Base-by-base conservation (phyloP, 768 basidiomycete genomes). In the Leccinum aurantiacum region DNA sequence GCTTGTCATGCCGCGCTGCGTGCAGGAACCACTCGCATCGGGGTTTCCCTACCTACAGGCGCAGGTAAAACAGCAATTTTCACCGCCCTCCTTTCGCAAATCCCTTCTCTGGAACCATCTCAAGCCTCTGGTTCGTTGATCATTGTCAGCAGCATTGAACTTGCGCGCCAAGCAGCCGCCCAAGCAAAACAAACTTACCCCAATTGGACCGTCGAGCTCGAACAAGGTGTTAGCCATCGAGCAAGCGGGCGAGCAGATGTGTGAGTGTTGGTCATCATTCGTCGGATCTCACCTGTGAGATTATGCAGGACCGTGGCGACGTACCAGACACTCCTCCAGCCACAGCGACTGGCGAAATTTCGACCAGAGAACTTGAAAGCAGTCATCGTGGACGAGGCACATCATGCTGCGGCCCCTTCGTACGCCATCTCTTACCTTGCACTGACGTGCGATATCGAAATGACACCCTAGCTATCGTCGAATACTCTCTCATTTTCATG, bases 331-430 rank as follows among this genome's bases (percentile, higher is more conserved):
- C 77, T 95, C 11, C 78, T 86, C 35, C 87, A 82, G 58, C 72
- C 79, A 5, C 75, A 82, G 9, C 81, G 92, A 19, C 69, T 94
- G 57, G 78, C 78, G 6, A 96, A 95, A 70, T 96, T 95, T 70
- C 79, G 87, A 67, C 88, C 89, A 3, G 67, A 72, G 10, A 67
- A 62, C 50, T 74, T 92, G 62, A 93, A 89, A 67, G 89, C 88
- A 15, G 79, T 97, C 60, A 86, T 96, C 49, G 79, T 97, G 3
- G 95, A 97, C 67, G 95, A 97, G 75, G 95, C 95, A 1, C 96
- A 98, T 71, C 96, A 98, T 73, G 91, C 95, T 29, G 95, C 92
- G 41, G 91, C 95, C 9, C 87, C 89, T 31, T 94, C 95, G 86
- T 95, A 76, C 57, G 37, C n/a, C 15, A 17, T n/a, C n/a, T n/a